phyloP scores from a whole-genome alignment of 495 filamentous ascomycete genomes.

The Viridothelium virens region DNA sequence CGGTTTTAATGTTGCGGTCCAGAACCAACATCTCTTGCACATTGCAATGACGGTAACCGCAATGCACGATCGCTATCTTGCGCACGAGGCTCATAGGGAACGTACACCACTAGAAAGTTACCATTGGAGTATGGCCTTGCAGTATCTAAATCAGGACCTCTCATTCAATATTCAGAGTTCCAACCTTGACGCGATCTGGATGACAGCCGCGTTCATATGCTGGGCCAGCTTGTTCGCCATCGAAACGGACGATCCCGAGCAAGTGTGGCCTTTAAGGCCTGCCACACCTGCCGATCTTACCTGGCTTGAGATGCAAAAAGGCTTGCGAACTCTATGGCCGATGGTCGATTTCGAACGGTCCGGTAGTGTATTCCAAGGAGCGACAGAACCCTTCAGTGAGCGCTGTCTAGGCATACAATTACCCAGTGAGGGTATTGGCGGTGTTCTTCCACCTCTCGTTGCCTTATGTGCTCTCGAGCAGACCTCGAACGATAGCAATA shows the following conservation, averaged over 20 bases:
- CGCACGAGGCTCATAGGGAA: not conserved
- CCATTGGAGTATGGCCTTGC: not conserved
- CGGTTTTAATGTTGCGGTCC: not conserved
- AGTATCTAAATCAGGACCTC: not conserved
- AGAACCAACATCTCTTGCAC: constrained; percentile 4
- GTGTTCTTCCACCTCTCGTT: not conserved
- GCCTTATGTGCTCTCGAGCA: not conserved
- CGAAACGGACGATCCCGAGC: not conserved
- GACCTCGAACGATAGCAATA: not conserved
- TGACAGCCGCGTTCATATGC: not conserved
- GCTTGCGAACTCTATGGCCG: not conserved
- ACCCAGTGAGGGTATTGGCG: not conserved
- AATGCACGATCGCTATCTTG: constrained; percentile 4
- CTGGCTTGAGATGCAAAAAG: constrained; percentile 1
- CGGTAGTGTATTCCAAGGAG: not conserved
- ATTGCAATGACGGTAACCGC: not conserved
- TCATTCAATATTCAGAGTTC: not conserved
- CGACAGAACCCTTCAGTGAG: not conserved
- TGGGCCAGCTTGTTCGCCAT: not conserved
- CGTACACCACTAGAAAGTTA: not conserved
- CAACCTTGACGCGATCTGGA: not conserved
- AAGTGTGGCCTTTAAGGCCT: constrained; percentile 7
- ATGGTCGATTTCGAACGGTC: not conserved
- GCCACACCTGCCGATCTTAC: not conserved
- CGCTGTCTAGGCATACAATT: not conserved